Conservation (phyloP, 352 stramenopile species). For the Phytopythium kandeliae region DNA sequence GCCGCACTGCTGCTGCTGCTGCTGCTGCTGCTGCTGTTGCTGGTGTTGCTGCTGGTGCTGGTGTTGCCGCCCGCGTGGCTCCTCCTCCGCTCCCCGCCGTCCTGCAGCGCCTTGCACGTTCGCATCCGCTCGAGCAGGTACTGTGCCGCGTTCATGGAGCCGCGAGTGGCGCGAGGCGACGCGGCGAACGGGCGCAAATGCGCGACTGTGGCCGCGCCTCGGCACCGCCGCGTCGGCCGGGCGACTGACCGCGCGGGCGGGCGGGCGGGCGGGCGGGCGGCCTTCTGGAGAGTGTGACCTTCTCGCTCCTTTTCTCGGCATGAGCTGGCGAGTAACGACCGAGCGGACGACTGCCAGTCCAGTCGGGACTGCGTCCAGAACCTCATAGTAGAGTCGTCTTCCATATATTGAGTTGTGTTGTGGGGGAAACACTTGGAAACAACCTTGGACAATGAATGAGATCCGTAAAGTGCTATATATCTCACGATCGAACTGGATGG, state of each 20-base stretch:
- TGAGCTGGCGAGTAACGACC: neutral
- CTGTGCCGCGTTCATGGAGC: conserved; percentile 56
- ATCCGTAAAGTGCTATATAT: too few species aligned
- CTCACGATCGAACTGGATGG: too few species aligned
- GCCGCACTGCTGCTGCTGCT: conserved; percentile 2
- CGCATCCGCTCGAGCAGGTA: conserved; percentile 75
- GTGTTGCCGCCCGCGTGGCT: neutral
- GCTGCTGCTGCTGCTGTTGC: neutral
- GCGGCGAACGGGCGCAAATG: conserved; percentile 1
- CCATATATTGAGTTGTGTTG: too few species aligned
- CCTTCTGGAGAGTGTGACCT: neutral
- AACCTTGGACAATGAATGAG: too few species aligned
- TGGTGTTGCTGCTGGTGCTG: neutral
- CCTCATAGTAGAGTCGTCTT: too few species aligned
- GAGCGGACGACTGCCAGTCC: too few species aligned
- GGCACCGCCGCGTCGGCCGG: neutral
- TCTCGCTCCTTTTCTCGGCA: neutral
- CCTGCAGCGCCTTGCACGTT: conserved; percentile 52
- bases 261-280: neutral
- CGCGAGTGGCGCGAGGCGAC: conserved; percentile 3
- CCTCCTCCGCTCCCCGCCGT: conserved; percentile 15
- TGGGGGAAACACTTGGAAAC: too few species aligned
- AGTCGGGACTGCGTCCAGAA: too few species aligned
- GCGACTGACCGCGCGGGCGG: neutral
- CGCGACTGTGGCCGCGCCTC: neutral